Base-by-base conservation (phyloP, 176 grass and related monocot species). In the Phoenix roebelenii region DNA sequence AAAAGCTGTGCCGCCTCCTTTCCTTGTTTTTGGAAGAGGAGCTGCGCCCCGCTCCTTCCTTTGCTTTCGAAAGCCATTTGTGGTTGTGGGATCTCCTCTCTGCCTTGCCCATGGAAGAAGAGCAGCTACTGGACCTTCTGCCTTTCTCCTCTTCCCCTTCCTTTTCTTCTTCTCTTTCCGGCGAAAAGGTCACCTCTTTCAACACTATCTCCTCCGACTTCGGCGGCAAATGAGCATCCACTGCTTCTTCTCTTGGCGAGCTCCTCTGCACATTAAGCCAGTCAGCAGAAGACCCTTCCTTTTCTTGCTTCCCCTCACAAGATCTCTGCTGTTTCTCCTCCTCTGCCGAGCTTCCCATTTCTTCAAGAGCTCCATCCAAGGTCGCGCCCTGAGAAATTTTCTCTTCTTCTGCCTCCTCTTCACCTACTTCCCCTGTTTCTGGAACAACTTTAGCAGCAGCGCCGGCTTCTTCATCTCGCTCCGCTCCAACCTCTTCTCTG, bases 1-100 rank as follows among this genome's bases (percentile, higher is more conserved):
- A 97, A 59, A 97, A 85, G 79, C 93, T 97, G 32, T 92, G 93
- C 23, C 87, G 65, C 63, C 85, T 82, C 19, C 52, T 73, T 1
- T 54, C 71, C 67, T 75, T 80, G 28, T 95, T 79, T n/a, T 70
- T 81, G n/a, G 63, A 76, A 0, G 67, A 80, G 7, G 70, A 81
- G 18, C 70, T 57, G 19, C 67, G 80, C 58, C 83, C 81, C 23
- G 64, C 66, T 26, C 77, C 76, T 49, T 74, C 67, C 56, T 51
- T 59, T 4, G 55, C 23, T 25, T 23, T 59, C 6, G 55, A 10
- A 59, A 6, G 12, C 12, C 12, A 25, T 12, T 18, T 67, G 22
- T 76, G 77, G 55, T 12, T 67, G 39, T 76, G 77, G 63, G 76
- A 76, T 73, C 72, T 97, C 48, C 74, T 78, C 55, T 97, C 92